A percentile compares a stretch with the other conserved stretches of the same genome.
Conservation (phyloP, 140 eudicot genomes). For the Ambrosia hybrid region DNA sequence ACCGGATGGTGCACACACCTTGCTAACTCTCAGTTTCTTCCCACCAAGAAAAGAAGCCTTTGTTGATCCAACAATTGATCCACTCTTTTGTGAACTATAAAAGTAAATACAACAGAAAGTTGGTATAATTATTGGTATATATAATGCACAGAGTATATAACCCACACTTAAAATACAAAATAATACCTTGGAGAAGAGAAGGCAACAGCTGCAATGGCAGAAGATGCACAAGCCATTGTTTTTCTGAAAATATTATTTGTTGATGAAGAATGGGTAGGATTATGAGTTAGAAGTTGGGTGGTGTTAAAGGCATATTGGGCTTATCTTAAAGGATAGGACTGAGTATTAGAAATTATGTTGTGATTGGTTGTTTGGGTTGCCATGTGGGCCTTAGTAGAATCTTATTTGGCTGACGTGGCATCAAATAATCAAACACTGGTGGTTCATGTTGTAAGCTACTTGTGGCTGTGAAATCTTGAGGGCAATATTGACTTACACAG, state of each 20-base stretch:
- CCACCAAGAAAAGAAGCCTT: slow-evolving; percentile 87
- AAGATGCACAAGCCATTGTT: slow-evolving; percentile 94
- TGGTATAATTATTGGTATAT: neutral
- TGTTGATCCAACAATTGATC: slow-evolving; percentile 63
- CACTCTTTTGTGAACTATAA: slow-evolving; percentile 68
- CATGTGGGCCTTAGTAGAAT: slow-evolving; percentile 60
- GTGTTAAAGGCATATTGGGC: slow-evolving; percentile 46
- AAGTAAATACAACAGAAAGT: neutral
- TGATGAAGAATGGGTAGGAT: slow-evolving; percentile 12
- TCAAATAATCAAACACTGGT: slow-evolving; percentile 45
- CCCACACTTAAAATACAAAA: neutral
- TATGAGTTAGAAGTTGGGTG: slow-evolving; percentile 26
- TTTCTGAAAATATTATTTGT: slow-evolving; percentile 20
- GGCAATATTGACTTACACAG: slow-evolving; percentile 5
- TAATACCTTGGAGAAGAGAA: slow-evolving; percentile 68
- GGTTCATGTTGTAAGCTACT: slow-evolving; percentile 40
- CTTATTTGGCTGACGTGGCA: slow-evolving; percentile 37
- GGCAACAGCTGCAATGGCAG: slow-evolving; percentile 89
- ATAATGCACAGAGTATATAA: slow-evolving; percentile 7
- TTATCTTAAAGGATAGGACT: slow-evolving; percentile 75
- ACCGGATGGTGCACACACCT: slow-evolving; percentile 43
- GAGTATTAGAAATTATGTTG: slow-evolving; percentile 32
- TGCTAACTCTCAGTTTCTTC: slow-evolving; percentile 59
- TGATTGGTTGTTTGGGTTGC: slow-evolving; percentile 77
- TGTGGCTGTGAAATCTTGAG: slow-evolving; percentile 25